phyloP scores from a whole-genome alignment of 2,329 filamentous ascomycete species.

The Chrysoporthe deuterocubensis region DNA sequence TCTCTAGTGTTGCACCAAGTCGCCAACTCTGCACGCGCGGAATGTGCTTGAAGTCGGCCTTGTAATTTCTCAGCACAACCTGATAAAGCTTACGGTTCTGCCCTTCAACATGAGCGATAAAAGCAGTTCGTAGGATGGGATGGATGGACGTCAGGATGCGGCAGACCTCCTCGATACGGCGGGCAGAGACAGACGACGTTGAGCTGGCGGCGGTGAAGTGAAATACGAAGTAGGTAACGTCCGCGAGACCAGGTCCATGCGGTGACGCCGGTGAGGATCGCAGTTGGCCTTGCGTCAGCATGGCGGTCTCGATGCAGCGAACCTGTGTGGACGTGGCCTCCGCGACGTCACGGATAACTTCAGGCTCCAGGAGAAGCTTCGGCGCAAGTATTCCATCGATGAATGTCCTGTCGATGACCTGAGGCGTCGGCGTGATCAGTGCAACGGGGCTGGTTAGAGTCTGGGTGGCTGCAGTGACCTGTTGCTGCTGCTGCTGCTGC shows the following conservation, averaged over 20 bases:
- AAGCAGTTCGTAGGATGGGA: slow-evolving; percentile 58
- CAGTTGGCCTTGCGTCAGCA: slow-evolving; percentile 36
- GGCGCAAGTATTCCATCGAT: slow-evolving; percentile 47
- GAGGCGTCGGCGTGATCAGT: slow-evolving; percentile 26
- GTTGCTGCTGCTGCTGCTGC: slow-evolving; percentile 9
- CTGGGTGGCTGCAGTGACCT: slow-evolving; percentile 10
- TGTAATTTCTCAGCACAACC: slow-evolving; percentile 48
- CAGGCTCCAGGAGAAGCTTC: slow-evolving; percentile 46
- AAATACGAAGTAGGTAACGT: slow-evolving; percentile 53
- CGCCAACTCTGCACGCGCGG: slow-evolving; percentile 44
- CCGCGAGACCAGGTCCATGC: slow-evolving; percentile 43
- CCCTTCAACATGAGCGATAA: slow-evolving; percentile 44
- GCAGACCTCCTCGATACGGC: slow-evolving; percentile 49
- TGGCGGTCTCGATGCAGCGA: slow-evolving; percentile 51
- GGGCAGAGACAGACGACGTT: slow-evolving; percentile 25
- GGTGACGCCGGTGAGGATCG: slow-evolving; percentile 11
- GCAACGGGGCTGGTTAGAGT: slow-evolving; percentile 15
- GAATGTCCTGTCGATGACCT: slow-evolving; percentile 40
- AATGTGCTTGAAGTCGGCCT: slow-evolving; percentile 49
- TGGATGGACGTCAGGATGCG: slow-evolving; percentile 49
- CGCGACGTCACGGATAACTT: slow-evolving; percentile 51
- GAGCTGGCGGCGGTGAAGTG: slow-evolving; percentile 45
- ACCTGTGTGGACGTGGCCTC: slow-evolving; percentile 55
- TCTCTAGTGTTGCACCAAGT: slow-evolving; percentile 44
- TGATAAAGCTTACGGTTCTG: slow-evolving; percentile 51